Base-by-base conservation (phyloP, 305 asterid species). In the Fraxinus greggii region DNA sequence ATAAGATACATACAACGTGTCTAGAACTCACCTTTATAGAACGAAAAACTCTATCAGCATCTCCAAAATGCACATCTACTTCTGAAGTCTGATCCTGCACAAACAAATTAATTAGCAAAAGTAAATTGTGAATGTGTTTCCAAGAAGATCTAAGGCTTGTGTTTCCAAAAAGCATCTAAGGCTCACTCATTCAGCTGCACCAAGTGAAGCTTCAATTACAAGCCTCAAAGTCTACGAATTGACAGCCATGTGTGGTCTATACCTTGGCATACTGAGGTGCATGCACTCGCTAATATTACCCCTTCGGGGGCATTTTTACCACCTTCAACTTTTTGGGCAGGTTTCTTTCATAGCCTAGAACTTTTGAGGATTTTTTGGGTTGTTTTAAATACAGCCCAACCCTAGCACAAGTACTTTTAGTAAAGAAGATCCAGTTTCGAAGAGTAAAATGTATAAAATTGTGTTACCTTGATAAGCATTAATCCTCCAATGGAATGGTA, bases 21-120 rank as follows among this genome's bases (percentile, higher is more conserved):
- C 74, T 51, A 75, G 56, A 61, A 31, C 51, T 84, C 63, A 94
- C 99, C 99, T 92, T 93, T 78, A 96, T 88, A 36, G 97, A 85
- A 78, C 93, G 94, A 79, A 91, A 90, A 83, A 89, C 70, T 78
- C 84, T 90, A 48, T 91, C 93, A 82, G 98, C 98, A 79, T 90
- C 97, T 87, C 35, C 89, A 56, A 94, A 91, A 61, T 85, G 88
- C 78, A 91, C 91, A 85, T 90, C 93, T 84, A 88, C 89, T 81
- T 84, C 94, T 80, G 94, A 78, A 51, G 91, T 81, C 83, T 91
- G 97, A 82, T 85, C 98, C 98, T 96, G 95, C 78, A 91, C 81
- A 78, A 28, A 29, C 65, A 67, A 61, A 79, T 10, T 48, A 78
- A 42, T 40, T 80, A 40, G 21, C 61, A 81, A 13, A 69, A 69